Base-by-base conservation (phyloP, 306 rosid species). In the Castanea crenata region DNA sequence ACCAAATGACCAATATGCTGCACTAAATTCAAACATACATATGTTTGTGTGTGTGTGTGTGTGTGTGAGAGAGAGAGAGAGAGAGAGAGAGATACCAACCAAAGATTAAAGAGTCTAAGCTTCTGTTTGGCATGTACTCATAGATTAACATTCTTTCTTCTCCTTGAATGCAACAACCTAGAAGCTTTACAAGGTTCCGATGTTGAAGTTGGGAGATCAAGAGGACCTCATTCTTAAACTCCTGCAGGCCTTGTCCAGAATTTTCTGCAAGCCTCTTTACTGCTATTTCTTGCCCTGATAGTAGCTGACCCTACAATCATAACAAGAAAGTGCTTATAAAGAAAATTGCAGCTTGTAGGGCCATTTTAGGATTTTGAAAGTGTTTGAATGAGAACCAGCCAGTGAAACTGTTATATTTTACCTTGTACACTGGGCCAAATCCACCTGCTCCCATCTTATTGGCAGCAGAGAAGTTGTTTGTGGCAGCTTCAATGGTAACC, bases 361-460 rank as follows among this genome's bases (percentile, higher is more conserved):
- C 15, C 54, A 46, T 46, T 46, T 46, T 49, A 49, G 54, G 54
- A 49, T 49, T 49, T 49, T 49, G 15, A 3, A 0, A 12, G 54
- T 49, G 54, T 59, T 9, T 59, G 27, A 59, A 13, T 58, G 1
- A 58, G 29, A 58, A 58, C 13, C 25, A n/a, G 3, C 4, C 13
- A 3, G 9, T 63, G 6, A 63, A 14, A 67, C 55, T 72, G 5
- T 57, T 68, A 69, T 74, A 58, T 76, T 55, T 76, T 84, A 81
- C 90, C 68, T 63, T 87, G 86, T 81, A 84, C 55, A 87, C 88
- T 35, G 78, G 74, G 54, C 90, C 90, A 81, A 87, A 87, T 87
- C 90, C 90, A 35, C 88, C 90, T 81, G 84, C 90, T 79, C 90
- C 90, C 79, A 87, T 79, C 84, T 84, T 87, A 14, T 81, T 87